phyloP scores from a whole-genome alignment of 2,329 filamentous ascomycete genomes.

The Colletotrichum liaoningense region DNA sequence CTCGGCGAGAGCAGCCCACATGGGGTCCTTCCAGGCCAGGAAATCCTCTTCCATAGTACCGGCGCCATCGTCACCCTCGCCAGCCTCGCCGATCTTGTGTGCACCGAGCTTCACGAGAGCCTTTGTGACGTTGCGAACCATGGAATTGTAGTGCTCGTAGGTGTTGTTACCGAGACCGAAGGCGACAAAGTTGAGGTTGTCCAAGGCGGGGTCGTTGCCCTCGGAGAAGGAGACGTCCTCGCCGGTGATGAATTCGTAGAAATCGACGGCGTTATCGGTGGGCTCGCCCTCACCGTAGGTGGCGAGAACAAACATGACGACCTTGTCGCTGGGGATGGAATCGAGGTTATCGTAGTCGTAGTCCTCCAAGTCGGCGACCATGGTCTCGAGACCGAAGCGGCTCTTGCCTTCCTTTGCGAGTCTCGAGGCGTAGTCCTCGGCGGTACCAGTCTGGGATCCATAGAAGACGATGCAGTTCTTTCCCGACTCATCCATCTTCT shows the following conservation, averaged over 20 bases:
- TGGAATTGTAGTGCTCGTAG: slow-evolving; percentile 99
- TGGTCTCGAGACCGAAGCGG: slow-evolving; percentile 94
- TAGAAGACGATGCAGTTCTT: slow-evolving; percentile 99
- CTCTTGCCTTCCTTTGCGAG: slow-evolving; percentile 98
- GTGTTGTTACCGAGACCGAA: slow-evolving; percentile 99
- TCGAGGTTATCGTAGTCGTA: slow-evolving; percentile 98
- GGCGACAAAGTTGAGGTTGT: slow-evolving; percentile 89
- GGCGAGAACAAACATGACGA: slow-evolving; percentile 94
- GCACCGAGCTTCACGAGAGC: slow-evolving; percentile 86
- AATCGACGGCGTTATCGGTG: slow-evolving; percentile 98
- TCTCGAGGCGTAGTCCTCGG: slow-evolving; percentile 96
- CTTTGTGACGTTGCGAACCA: slow-evolving; percentile 93
- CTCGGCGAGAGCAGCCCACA: slow-evolving; percentile 89
- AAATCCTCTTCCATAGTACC: slow-evolving; percentile 99
- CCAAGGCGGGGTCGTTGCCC: slow-evolving; percentile 77
- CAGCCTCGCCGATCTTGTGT: slow-evolving; percentile 84
- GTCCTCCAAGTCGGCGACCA: slow-evolving; percentile 98
- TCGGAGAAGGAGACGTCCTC: slow-evolving; percentile 87
- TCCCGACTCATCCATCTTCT: slow-evolving; percentile 94
- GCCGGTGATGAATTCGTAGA: slow-evolving; percentile 93
- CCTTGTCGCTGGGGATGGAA: slow-evolving; percentile 86
- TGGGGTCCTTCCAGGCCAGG: slow-evolving; percentile 98
- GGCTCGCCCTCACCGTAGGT: slow-evolving; percentile 99
- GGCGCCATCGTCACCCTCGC: slow-evolving; percentile 96
- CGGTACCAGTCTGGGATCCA: slow-evolving; percentile 97